A percentile compares a stretch with the other conserved stretches of the same genome.
Conservation (phyloP, 1,284 basidiomycete genomes). For the Moesziomyces antarcticus region DNA sequence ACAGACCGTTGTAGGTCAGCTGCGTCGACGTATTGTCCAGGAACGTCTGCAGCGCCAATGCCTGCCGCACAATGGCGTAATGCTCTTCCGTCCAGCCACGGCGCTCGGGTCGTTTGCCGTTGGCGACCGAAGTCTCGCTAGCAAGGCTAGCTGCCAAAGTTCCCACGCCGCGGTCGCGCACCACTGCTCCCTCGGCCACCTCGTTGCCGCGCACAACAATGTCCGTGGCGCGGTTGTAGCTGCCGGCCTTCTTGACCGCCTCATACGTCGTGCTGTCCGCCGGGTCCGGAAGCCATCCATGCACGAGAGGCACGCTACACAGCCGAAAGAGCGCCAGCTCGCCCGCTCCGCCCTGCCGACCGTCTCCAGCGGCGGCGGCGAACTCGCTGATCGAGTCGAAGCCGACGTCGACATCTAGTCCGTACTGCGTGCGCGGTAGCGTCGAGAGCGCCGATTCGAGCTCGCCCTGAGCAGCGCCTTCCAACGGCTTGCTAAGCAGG, state of each 20-base stretch:
- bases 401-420: slow-evolving; percentile 69
- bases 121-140: slow-evolving; percentile 75
- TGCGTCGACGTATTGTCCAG: slow-evolving; percentile 80
- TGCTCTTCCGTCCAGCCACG: slow-evolving; percentile 33
- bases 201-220: slow-evolving; percentile 81
- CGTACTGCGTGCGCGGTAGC: slow-evolving; percentile 80
- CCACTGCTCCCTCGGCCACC: slow-evolving; percentile 73
- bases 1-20: slow-evolving; percentile 81
- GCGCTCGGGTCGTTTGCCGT: slow-evolving; percentile 57
- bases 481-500: slow-evolving; percentile 71
- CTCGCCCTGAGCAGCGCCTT: slow-evolving; percentile 68
- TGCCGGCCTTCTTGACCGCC: slow-evolving; percentile 71
- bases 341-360: slow-evolving; percentile 70
- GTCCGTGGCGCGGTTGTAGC: slow-evolving; percentile 74
- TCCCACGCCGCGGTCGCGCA: slow-evolving; percentile 28
- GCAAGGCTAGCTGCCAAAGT: slow-evolving; percentile 70
- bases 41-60: slow-evolving; percentile 67
- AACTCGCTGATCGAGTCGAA: slow-evolving; percentile 56
- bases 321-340: slow-evolving; percentile 86
- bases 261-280: slow-evolving; percentile 73
- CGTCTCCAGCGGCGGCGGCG: slow-evolving; percentile 51
- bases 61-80: slow-evolving; percentile 19
- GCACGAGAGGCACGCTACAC: slow-evolving; percentile 81
- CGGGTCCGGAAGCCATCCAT: slow-evolving; percentile 91
- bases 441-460: slow-evolving; percentile 82